A percentile compares a stretch with the other conserved stretches of the same genome.
phyloP scores from a whole-genome alignment of 805 yeast genomes.

The Ogataea nakhonphanomensis region DNA sequence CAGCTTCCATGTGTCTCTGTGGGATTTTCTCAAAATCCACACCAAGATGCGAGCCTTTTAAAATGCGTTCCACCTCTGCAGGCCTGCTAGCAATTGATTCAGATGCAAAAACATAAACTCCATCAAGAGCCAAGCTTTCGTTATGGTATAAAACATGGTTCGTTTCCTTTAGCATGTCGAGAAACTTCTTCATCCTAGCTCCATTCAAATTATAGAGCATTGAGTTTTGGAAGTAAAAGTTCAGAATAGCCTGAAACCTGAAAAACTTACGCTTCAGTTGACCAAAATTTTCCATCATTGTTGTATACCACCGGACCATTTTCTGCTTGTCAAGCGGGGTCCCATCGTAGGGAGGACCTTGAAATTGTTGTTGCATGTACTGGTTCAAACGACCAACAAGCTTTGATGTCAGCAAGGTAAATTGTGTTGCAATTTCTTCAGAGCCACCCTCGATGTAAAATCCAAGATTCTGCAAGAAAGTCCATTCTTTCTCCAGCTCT shows the following conservation, averaged over 20 bases:
- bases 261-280: constrained; percentile 76
- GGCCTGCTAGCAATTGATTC: constrained; percentile 44
- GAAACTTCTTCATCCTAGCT: constrained; percentile 45
- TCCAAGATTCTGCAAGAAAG: constrained; percentile 72
- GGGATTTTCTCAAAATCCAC: constrained; percentile 41
- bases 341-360: constrained; percentile 50
- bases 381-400: constrained; percentile 65
- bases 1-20: constrained; percentile 30
- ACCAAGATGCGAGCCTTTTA: constrained; percentile 50
- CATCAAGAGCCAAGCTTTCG: constrained; percentile 66
- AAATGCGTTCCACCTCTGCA: constrained; percentile 40
- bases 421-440: constrained; percentile 73
- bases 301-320: constrained; percentile 64
- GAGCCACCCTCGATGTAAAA: constrained; percentile 78
- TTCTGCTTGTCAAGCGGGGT: constrained; percentile 32
- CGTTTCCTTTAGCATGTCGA: constrained; percentile 56
- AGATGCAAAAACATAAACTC: constrained; percentile 79
- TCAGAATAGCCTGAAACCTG: constrained; percentile 67
- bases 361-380: constrained; percentile 69
- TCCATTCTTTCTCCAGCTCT: constrained; percentile 80
- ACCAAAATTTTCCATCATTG: constrained; percentile 68
- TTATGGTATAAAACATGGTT: constrained; percentile 73
- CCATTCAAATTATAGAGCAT: constrained; percentile 55
- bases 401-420: constrained; percentile 60
- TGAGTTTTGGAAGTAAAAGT: constrained; percentile 72